Evolutionary conservation across 2,329 filamentous ascomycete genomes (phyloP).

Genomic region (Kalmusia sp.): DNA sequence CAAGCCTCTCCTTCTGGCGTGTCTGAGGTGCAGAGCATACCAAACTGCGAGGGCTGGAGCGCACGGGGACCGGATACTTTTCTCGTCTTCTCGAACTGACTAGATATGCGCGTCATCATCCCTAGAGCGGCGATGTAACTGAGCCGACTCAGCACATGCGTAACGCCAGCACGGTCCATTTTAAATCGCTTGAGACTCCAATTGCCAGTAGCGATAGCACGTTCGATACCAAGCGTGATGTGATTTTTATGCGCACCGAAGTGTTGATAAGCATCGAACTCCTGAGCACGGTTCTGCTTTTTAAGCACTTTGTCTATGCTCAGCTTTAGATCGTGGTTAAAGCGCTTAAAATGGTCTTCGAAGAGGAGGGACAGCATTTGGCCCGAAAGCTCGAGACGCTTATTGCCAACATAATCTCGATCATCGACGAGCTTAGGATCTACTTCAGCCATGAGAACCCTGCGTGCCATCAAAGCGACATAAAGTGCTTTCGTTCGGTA

Average conservation of each 20-base stretch:
- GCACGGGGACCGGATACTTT: slow-evolving; percentile 97
- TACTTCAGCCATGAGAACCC: slow-evolving; percentile 91
- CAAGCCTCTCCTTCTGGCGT: slow-evolving; percentile 98
- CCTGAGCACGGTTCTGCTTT: slow-evolving; percentile 86
- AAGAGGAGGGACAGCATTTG: slow-evolving; percentile 93
- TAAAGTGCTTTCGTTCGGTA: slow-evolving; percentile 98
- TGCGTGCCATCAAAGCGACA: slow-evolving; percentile 95
- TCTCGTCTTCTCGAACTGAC: slow-evolving; percentile 97
- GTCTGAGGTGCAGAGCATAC: slow-evolving; percentile 96
- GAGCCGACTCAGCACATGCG: slow-evolving; percentile 91
- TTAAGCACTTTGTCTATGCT: slow-evolving; percentile 95
- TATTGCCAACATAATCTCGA: slow-evolving; percentile 97
- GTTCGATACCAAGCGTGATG: slow-evolving; percentile 92
- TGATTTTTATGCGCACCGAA: slow-evolving; percentile 84
- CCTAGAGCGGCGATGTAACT: slow-evolving; percentile 97
- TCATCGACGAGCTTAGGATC: slow-evolving; percentile 92
- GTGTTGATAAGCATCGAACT: slow-evolving; percentile 85
- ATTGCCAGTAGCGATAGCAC: slow-evolving; percentile 96
- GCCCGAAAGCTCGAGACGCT: slow-evolving; percentile 91
- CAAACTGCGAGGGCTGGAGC: slow-evolving; percentile 95
- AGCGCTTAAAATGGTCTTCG: slow-evolving; percentile 97
- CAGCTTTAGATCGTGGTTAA: slow-evolving; percentile 85
- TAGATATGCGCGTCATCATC: slow-evolving; percentile 99
- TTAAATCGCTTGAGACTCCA: slow-evolving; percentile 98
- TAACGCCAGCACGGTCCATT: slow-evolving; percentile 97